These are phyloP conservation scores for Inga oerstediana DNA, from an alignment of 306 rosid genomes.

Conservation along the genomic window DNA sequence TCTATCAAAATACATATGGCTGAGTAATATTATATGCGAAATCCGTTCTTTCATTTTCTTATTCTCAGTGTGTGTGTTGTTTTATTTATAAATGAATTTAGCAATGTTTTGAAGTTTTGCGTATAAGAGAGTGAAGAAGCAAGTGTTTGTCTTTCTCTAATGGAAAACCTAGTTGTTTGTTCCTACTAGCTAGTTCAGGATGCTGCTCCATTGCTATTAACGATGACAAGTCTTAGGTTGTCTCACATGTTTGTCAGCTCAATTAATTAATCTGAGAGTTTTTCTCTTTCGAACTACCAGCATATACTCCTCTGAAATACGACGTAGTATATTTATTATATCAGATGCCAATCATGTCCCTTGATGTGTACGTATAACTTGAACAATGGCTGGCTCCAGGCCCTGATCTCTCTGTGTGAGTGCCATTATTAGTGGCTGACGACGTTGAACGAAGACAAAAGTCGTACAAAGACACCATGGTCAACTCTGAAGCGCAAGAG, in stretches of 20 bases:
- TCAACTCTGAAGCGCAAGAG: constrained; percentile 43
- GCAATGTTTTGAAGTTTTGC: constrained; percentile 35
- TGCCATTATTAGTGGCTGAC: constrained; percentile 30
- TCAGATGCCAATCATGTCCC: constrained; percentile 36
- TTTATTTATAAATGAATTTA: constrained; percentile 27
- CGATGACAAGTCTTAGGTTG: constrained; percentile 23
- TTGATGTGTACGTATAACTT: constrained; percentile 38
- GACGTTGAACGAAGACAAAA: constrained; percentile 39
- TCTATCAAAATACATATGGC: constrained; percentile 10
- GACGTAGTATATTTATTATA: constrained; percentile 9
- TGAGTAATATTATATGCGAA: constrained; percentile 17
- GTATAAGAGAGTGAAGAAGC: constrained; percentile 27
- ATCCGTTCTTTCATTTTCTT: background rate
- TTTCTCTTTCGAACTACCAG: background rate
- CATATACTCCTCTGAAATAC: background rate
- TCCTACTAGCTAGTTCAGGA: constrained; percentile 33
- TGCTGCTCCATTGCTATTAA: constrained; percentile 18
- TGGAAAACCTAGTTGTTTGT: constrained; percentile 32
- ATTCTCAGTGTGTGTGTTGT: background rate
- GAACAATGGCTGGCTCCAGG: constrained; percentile 19
- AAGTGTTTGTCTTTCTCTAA: constrained; percentile 1
- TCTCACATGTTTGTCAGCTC: constrained; percentile 47
- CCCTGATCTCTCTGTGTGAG: background rate
- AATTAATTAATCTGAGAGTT: background rate
- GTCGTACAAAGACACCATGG: constrained; percentile 40